Percentiles rank a stretch among this genome's conserved stretches.
These are phyloP conservation scores for Eimeria praecox DNA, from an alignment of 169 alveolate species.

Conservation along the genomic window DNA sequence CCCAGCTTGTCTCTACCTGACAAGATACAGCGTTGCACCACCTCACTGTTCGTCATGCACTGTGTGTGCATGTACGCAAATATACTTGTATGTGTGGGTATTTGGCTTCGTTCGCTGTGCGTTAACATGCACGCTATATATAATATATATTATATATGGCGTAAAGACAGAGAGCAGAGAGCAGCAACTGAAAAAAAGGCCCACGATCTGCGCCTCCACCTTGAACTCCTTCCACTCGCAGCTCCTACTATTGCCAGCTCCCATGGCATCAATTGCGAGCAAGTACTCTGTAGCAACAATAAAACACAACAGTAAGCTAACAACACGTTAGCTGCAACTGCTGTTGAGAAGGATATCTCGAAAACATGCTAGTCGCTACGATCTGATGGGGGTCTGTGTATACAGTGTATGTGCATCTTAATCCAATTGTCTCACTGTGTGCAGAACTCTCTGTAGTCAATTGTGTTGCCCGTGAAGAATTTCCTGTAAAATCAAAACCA, in stretches of 20 bases:
- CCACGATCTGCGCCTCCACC: not conserved
- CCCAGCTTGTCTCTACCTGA: not conserved
- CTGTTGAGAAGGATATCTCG: not conserved
- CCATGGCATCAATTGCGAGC: constrained; percentile 34
- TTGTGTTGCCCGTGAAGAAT: constrained; percentile 6
- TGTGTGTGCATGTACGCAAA: not conserved
- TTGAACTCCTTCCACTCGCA: not conserved
- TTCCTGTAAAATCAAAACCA: not conserved
- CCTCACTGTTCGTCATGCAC: constrained; percentile 14
- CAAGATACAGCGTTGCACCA: constrained; percentile 18
- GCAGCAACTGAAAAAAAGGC: not conserved
- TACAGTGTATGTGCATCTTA: not conserved
- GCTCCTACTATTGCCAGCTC: not conserved
- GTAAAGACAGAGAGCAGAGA: not conserved
- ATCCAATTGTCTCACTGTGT: not conserved
- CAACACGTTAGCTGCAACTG: not conserved
- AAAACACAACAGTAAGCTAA: not conserved
- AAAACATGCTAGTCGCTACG: no score
- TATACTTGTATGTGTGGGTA: not conserved
- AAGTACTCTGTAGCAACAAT: constrained; percentile 4
- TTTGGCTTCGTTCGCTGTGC: constrained; percentile 43
- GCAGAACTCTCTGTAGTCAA: constrained; percentile 73
- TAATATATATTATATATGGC: not conserved
- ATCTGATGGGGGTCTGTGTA: not conserved
- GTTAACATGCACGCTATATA: no score